Base-by-base conservation (phyloP, 2,329 filamentous ascomycete genomes). In the Oidium heveae region DNA sequence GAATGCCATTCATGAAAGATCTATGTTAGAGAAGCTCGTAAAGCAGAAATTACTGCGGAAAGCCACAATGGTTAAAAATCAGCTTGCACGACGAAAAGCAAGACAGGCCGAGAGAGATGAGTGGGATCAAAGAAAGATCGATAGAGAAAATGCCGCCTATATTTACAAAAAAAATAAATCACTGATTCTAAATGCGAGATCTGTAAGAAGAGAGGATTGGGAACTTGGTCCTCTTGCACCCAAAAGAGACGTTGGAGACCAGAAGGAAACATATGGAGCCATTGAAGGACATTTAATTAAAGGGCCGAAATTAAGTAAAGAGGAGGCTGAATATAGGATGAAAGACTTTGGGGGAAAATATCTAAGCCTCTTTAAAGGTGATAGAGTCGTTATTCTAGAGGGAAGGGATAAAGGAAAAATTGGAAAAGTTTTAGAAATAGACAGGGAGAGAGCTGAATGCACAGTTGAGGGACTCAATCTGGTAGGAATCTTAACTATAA, bases 401-500 rank as follows among this genome's bases (percentile, higher is more conserved):
- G 88, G 89, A 9, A 75, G 74, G 37, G 84, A 91, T 63, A 83
- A 80, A 70, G 87, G 87, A 62, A 85, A 82, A 70, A 91, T 98
- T 67, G 84, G 85, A 53, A 70, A 70, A n/a, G 76, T 96, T 47
- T 67, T 66, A 57, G 66, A 70, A 1, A 70, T 93, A 49, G 69
- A 77, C 59, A 58, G 63, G 4, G 67, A 73, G 12, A 70, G 68
- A 49, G 80, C 77, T 57, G 73, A 74, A 58, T 70, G 86, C 49
- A 71, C 68, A n/a, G 68, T 88, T 46, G 72, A 77, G 58, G 76
- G 73, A 24, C 61, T 80, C 57, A 79, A 82, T 63, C 71, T 74
- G 71, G 84, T 87, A 71, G 9, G 16, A 12, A 39, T 15, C 24
- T 36, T 22, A 10, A 12, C 22, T 16, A n/a, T 16, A 1, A 12